A percentile compares a stretch with the other conserved stretches of the same genome.
Evolutionary conservation across 768 basidiomycete species (phyloP).

Genomic region (Mycena filopes): DNA sequence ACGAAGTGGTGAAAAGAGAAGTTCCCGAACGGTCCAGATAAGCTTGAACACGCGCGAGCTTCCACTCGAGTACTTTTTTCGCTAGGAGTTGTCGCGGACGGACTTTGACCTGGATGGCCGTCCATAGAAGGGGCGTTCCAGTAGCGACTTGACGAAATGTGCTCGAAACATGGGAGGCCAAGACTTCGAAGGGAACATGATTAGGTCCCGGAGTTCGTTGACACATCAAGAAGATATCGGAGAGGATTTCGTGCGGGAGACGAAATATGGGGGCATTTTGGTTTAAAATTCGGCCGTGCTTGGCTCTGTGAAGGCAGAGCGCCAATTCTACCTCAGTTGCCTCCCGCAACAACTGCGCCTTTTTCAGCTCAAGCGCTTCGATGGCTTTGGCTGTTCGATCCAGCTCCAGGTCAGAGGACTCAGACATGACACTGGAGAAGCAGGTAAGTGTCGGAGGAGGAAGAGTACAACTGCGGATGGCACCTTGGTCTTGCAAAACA

Average conservation of each 20-base stretch:
- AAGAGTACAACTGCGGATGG: too few species aligned
- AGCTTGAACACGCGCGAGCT: slow-evolving; percentile 34
- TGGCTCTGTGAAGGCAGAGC: slow-evolving; percentile 44
- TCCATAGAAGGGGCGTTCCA: slow-evolving; percentile 57
- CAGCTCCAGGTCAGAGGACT: slow-evolving; percentile 12
- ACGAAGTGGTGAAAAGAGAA: slow-evolving; percentile 50
- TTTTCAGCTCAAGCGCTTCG: slow-evolving; percentile 40
- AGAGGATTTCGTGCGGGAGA: slow-evolving; percentile 54
- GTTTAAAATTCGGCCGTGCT: slow-evolving; percentile 49
- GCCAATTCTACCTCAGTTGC: slow-evolving; percentile 46
- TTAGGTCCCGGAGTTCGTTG: slow-evolving; percentile 34
- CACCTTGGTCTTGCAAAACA: not conserved
- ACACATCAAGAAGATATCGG: slow-evolving; percentile 50
- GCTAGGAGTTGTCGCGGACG: slow-evolving; percentile 36
- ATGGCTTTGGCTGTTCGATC: slow-evolving; percentile 34
- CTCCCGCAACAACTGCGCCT: slow-evolving; percentile 46
- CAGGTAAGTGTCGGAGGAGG: too few species aligned
- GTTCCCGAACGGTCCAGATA: slow-evolving; percentile 51
- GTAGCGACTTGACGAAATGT: slow-evolving; percentile 55
- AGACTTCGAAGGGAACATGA: slow-evolving; percentile 46
- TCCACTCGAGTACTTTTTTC: slow-evolving; percentile 41
- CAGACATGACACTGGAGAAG: slow-evolving; percentile 3
- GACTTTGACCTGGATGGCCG: slow-evolving; percentile 46
- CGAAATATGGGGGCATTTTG: slow-evolving; percentile 44
- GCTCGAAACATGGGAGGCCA: slow-evolving; percentile 56